These are phyloP conservation scores for Trypanosoma brucei DNA, from an alignment of 208 protist species.

Conservation along the genomic window DNA sequence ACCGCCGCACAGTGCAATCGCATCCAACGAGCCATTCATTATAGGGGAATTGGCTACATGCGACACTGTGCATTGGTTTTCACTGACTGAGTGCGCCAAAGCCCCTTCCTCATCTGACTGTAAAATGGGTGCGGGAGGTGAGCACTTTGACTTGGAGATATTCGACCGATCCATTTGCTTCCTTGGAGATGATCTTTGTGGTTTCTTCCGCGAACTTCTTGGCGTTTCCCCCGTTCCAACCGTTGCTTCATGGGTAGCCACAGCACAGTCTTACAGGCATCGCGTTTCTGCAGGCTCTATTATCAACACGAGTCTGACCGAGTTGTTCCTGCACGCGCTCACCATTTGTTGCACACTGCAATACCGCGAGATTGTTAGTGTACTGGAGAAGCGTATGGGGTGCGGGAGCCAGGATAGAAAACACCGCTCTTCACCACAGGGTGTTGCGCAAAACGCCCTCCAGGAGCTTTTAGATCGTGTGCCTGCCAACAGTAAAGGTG, in stretches of 20 bases:
- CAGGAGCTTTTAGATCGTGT: constrained; percentile 2
- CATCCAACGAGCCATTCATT: constrained; percentile 7
- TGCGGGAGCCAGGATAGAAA: not conserved
- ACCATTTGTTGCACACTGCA: constrained; percentile 33
- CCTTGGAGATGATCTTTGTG: constrained; percentile 17
- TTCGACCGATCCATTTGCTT: constrained; percentile 15
- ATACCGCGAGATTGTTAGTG: constrained; percentile 17
- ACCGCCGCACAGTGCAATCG: not conserved
- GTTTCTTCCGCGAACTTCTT: constrained; percentile 23
- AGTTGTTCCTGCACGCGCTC: constrained; percentile 24
- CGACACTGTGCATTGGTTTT: constrained; percentile 45
- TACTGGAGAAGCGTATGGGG: not conserved
- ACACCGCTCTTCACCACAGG: not conserved
- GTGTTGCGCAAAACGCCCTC: constrained; percentile 10
- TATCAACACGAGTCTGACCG: constrained; percentile 18
- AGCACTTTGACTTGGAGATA: constrained; percentile 2
- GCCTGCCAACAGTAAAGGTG: not conserved
- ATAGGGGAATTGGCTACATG: constrained; percentile 33
- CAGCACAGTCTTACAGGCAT: constrained; percentile 16
- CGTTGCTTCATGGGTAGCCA: constrained; percentile 36
- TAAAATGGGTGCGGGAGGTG: not conserved
- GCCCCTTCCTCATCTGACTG: not conserved
- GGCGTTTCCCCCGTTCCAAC: constrained; percentile 30
- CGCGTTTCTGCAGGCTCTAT: not conserved
- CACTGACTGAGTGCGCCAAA: not conserved